Percentiles rank a stretch among this genome's conserved stretches.
These are phyloP conservation scores for Epichloe sibirici DNA, from an alignment of 2,329 filamentous ascomycete species.

Conservation along the genomic window DNA sequence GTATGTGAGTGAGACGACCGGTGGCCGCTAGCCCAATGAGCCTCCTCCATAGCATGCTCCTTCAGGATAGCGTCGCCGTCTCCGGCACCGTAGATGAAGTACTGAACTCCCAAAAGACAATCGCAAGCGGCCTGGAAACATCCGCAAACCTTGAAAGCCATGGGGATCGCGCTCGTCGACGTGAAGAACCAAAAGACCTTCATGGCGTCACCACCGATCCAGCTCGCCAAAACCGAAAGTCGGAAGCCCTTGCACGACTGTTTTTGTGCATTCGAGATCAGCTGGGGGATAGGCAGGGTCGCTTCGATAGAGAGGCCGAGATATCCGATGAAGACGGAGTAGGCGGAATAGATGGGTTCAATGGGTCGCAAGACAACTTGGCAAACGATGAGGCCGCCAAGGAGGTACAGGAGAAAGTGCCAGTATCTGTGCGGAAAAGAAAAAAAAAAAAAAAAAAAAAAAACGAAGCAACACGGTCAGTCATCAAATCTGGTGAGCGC, in stretches of 20 bases:
- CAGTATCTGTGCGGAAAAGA: slow-evolving; percentile 46
- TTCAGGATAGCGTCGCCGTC: slow-evolving; percentile 22
- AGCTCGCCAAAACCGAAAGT: slow-evolving; percentile 61
- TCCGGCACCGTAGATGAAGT: slow-evolving; percentile 53
- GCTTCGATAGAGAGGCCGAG: slow-evolving; percentile 70
- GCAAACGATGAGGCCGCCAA: slow-evolving; percentile 44
- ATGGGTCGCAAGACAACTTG: slow-evolving; percentile 56
- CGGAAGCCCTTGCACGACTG: slow-evolving; percentile 68
- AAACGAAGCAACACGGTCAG: not conserved
- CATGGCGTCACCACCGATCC: slow-evolving; percentile 71
- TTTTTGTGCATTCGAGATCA: slow-evolving; percentile 55
- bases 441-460: too few relatives aligned
- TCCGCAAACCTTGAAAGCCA: slow-evolving; percentile 72
- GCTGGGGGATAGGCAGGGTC: slow-evolving; percentile 69
- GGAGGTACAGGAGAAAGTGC: slow-evolving; percentile 61
- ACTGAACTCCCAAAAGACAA: slow-evolving; percentile 61
- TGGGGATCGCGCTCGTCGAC: slow-evolving; percentile 55
- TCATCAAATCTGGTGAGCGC: too few relatives aligned
- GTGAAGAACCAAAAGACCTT: slow-evolving; percentile 84
- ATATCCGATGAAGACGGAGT: slow-evolving; percentile 58
- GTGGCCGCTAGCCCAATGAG: slow-evolving; percentile 18
- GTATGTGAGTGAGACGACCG: slow-evolving; percentile 10
- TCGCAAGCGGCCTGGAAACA: slow-evolving; percentile 73
- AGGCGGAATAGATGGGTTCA: slow-evolving; percentile 45
- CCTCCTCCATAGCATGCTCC: slow-evolving; percentile 25